A percentile compares a stretch with the other conserved stretches of the same genome.
phyloP scores from a whole-genome alignment of 2,329 filamentous ascomycete genomes.

The Aspergillus uvarum region DNA sequence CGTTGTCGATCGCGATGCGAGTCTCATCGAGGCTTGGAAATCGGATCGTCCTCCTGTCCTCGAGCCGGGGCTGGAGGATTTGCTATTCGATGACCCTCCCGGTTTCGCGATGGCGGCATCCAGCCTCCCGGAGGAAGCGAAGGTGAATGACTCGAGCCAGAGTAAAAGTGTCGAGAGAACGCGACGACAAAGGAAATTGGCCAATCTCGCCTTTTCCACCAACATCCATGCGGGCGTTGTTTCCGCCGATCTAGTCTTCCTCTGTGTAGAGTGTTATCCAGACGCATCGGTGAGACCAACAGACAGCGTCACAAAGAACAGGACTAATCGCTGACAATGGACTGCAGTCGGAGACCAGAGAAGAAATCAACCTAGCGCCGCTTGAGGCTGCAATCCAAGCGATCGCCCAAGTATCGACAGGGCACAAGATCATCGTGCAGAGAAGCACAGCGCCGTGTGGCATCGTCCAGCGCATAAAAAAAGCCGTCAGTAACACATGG shows the following conservation, averaged over 20 bases:
- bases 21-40: slow-evolving; percentile 28
- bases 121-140: neutral
- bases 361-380: slow-evolving; percentile 3
- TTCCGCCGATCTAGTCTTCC: slow-evolving; percentile 21
- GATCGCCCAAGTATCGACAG: slow-evolving; percentile 19
- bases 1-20: slow-evolving; percentile 27
- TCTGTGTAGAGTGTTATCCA: slow-evolving; percentile 13
- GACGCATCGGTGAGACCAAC: neutral
- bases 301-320: neutral
- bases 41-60: slow-evolving; percentile 26
- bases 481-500: slow-evolving; percentile 9
- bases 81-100: slow-evolving; percentile 19
- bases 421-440: slow-evolving; percentile 25
- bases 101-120: neutral
- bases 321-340: neutral
- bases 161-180: neutral
- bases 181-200: slow-evolving; percentile 10
- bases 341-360: neutral
- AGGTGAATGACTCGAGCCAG: neutral
- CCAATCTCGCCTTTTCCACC: slow-evolving; percentile 23
- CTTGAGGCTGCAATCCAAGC: slow-evolving; percentile 13
- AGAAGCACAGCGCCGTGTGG: slow-evolving; percentile 20
- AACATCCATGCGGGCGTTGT: slow-evolving; percentile 17
- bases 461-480: slow-evolving; percentile 17
- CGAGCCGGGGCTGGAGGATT: slow-evolving; percentile 28